A percentile compares a stretch with the other conserved stretches of the same genome.
Conservation (phyloP, 768 basidiomycete genomes). For the Trametes sanguinea region DNA sequence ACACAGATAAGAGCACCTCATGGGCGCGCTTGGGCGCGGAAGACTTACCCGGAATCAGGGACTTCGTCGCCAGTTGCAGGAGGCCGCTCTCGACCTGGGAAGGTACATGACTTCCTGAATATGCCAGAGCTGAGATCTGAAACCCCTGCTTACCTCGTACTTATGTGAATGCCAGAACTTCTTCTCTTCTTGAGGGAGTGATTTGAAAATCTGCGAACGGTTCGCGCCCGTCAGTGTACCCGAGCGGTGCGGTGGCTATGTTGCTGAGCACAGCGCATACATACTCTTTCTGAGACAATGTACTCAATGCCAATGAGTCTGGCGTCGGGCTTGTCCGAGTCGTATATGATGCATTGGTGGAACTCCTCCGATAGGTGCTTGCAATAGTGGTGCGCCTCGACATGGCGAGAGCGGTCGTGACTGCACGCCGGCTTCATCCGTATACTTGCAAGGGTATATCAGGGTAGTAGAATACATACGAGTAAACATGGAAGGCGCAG, state of each 20-base stretch:
- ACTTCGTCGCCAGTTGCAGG: conserved; percentile 36
- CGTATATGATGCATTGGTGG: conserved; percentile 49
- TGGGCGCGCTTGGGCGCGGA: not conserved
- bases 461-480: conserved; percentile 25
- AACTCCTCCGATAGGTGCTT: conserved; percentile 40
- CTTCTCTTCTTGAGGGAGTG: conserved; percentile 47
- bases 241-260: not conserved
- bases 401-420: conserved; percentile 36
- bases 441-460: not conserved
- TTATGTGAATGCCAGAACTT: conserved; percentile 58
- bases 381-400: conserved; percentile 50
- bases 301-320: conserved; percentile 58
- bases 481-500: conserved; percentile 39
- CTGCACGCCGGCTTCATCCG: conserved; percentile 17
- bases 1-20: not conserved
- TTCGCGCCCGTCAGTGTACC: not conserved
- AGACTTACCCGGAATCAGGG: conserved; percentile 29
- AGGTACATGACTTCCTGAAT: not conserved
- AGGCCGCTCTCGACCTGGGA: conserved; percentile 37
- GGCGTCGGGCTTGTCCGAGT: conserved; percentile 45
- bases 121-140: not conserved
- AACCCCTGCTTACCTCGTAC: conserved; percentile 37
- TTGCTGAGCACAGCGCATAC: not conserved
- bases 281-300: conserved; percentile 44
- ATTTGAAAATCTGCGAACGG: conserved; percentile 36